A percentile compares a stretch with the other conserved stretches of the same genome.
Conservation (phyloP, 2,329 filamentous ascomycete species). For the Pseudogymnoascus sp. region DNA sequence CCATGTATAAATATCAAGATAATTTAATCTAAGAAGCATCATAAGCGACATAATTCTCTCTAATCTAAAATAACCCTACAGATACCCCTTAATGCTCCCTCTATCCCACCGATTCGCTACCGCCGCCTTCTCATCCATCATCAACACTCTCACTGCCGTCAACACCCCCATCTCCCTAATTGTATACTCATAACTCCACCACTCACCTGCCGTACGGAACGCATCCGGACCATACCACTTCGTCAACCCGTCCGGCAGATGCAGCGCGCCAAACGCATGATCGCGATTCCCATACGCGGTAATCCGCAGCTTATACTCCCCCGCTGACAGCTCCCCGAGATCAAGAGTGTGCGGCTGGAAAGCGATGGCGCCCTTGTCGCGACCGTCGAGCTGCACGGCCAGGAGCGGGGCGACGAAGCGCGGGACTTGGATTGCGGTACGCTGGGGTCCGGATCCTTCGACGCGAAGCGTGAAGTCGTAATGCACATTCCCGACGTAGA, state of each 20-base stretch:
- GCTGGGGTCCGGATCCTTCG: neutral
- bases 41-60: too few species aligned
- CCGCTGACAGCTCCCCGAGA: constrained; percentile 14
- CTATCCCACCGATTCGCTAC: too few species aligned
- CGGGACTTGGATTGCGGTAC: constrained; percentile 13
- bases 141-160: too few species aligned
- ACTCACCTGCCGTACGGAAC: constrained; percentile 9
- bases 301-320: constrained; percentile 17
- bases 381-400: constrained; percentile 11
- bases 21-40: too few species aligned
- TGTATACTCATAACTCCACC: neutral
- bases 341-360: constrained; percentile 21
- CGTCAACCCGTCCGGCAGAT: constrained; percentile 19
- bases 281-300: constrained; percentile 25
- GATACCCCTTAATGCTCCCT: too few species aligned
- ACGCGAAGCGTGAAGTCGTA: constrained; percentile 17
- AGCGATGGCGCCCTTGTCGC: constrained; percentile 20
- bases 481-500: constrained; percentile 24
- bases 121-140: too few species aligned
- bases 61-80: too few species aligned
- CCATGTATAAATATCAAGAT: too few species aligned
- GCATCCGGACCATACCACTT: constrained; percentile 18
- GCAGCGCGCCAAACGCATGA: constrained; percentile 25
- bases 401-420: constrained; percentile 22
- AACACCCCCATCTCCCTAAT: too few species aligned